Conservation (phyloP, 257 asterid species). For the Catharanthus roseus region DNA sequence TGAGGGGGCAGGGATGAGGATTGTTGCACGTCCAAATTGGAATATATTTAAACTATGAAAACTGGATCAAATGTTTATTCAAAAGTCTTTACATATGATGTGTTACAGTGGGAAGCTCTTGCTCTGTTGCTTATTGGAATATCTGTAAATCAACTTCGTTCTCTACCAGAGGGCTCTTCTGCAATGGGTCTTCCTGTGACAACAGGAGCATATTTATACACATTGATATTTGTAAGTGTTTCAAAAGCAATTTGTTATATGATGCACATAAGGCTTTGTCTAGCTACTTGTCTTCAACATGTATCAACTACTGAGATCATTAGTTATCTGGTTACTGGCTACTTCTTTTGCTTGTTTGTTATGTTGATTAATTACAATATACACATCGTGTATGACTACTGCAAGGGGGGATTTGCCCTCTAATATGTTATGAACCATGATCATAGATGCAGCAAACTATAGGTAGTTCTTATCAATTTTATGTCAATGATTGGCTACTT, state of each 20-base stretch:
- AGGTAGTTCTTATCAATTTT: neutral
- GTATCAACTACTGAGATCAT: neutral
- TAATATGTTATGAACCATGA: neutral
- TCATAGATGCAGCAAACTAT: neutral
- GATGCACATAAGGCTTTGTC: neutral
- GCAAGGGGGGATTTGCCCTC: neutral
- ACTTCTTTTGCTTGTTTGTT: neutral
- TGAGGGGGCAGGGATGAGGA: neutral
- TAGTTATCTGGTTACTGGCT: neutral
- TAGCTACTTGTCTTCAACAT: neutral
- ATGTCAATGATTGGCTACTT: neutral
- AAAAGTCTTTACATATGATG: neutral
- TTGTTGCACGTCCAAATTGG: neutral
- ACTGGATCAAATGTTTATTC: neutral
- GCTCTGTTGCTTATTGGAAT: conserved; percentile 96
- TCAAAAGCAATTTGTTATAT: conserved; percentile 6
- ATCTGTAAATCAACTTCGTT: conserved; percentile 83
- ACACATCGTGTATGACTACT: neutral
- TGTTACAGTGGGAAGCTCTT: conserved; percentile 95
- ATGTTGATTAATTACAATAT: neutral
- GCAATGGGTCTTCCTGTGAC: conserved; percentile 87
- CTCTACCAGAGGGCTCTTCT: conserved; percentile 70
- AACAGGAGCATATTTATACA: conserved; percentile 75
- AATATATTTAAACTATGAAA: neutral
- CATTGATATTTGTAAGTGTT: conserved; percentile 87